Evolutionary conservation across 345 rosid genomes (phyloP), one percentile per base, ranked within the genome.

Genomic region (Carallia pectinifolia): DNA sequence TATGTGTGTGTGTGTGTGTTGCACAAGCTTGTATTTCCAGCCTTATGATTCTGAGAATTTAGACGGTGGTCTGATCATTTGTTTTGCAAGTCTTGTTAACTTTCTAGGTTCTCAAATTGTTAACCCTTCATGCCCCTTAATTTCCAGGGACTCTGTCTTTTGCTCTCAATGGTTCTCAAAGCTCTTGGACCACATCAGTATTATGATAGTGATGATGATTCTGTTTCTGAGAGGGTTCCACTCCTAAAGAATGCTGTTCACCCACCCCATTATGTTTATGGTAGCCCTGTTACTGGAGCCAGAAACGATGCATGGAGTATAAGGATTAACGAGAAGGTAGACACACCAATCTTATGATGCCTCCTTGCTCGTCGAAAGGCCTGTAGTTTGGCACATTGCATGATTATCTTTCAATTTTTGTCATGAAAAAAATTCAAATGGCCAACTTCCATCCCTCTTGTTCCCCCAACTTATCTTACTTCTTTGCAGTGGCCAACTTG

Each of bases 201-300:
- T 79, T 90, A 89, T 76, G 95, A 88, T 66, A 89, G 91, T 63
- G 97, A 90, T 27, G 96, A 94, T 76, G 96, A 94, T 19, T 85
- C 61, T 63, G 71, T 65, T 70, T 55, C 87, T 17, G 89, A 81
- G 61, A 87, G 79, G 54, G 89, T 71, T 79, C 88, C 93, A n/a
- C 87, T 94, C 58, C 73, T 94, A 64, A 85, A 76, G 56, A 82
- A 88, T 83, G 74, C 71, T 68, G 85, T 62, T 58, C 85, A 79
- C 33, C 78, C 79, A 18, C 86, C 86, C 67, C 54, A 75, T 37
- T 90, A 86, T 71, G 91, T 74, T 39, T 87, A 86, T 73, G 88
- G 89, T 60, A 86, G 80, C 76, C 93, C 98, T 70, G 74, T 82
- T 30, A 80, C 69, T 62, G 90, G 90, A 80, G 47, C 89, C 61